phyloP scores from a whole-genome alignment of 345 rosid species.

The Brassica rapa region DNA sequence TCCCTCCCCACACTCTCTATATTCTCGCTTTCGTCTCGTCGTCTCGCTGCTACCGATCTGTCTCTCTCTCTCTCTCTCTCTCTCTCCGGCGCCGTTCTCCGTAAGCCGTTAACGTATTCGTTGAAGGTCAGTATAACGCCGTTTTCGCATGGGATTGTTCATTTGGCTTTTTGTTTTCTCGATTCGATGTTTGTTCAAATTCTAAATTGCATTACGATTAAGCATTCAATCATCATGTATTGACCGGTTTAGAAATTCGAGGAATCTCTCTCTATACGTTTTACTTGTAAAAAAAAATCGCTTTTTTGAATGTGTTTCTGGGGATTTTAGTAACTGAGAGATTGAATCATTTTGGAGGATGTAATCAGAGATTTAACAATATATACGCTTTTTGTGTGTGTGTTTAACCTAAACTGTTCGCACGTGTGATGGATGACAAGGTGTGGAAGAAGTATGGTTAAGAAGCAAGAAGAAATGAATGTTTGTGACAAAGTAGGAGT shows the following conservation, averaged over 20 bases:
- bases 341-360: conserved; percentile 6
- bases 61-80: background rate
- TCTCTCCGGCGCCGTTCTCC: conserved; percentile 11
- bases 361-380: background rate
- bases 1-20: conserved; percentile 27
- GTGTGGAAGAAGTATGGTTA: conserved; percentile 28
- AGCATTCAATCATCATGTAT: conserved; percentile 8
- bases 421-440: conserved; percentile 21
- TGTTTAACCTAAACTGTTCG: conserved; percentile 1
- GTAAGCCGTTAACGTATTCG: conserved; percentile 8
- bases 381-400: background rate
- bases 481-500: conserved; percentile 30
- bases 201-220: conserved; percentile 22
- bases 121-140: conserved; percentile 19
- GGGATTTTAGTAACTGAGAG: background rate
- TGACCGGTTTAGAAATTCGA: conserved; percentile 29
- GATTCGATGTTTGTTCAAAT: background rate
- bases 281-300: background rate
- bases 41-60: conserved; percentile 7
- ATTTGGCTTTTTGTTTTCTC: background rate
- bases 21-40: background rate
- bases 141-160: background rate
- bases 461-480: conserved; percentile 36
- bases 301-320: background rate
- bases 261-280: conserved; percentile 23